Evolutionary conservation across 2,329 filamentous ascomycete genomes (phyloP).

Genomic region (Chrysoporthe deuterocubensis): DNA sequence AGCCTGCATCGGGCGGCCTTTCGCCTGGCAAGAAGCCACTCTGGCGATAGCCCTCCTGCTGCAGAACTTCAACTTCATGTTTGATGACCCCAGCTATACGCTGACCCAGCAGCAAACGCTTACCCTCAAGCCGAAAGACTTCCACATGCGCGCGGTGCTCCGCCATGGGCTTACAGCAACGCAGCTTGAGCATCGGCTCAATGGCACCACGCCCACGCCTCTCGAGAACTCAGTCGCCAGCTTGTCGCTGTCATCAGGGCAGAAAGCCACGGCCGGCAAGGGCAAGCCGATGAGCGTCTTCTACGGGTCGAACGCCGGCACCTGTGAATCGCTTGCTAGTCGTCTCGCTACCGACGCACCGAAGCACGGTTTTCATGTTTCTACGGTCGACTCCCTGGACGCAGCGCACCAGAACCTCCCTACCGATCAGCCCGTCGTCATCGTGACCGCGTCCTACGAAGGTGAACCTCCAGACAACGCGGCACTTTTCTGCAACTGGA

Average conservation of each 20-base stretch:
- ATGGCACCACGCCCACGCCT: slow-evolving; percentile 34
- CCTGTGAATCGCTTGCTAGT: slow-evolving; percentile 70
- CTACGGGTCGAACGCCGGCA: slow-evolving; percentile 75
- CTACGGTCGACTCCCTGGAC: slow-evolving; percentile 61
- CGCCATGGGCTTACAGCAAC: slow-evolving; percentile 62
- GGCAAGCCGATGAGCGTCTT: slow-evolving; percentile 61
- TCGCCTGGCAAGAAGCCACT: slow-evolving; percentile 75
- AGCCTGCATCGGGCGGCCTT: slow-evolving; percentile 73
- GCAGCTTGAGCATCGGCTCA: slow-evolving; percentile 50
- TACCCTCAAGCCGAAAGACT: slow-evolving; percentile 66
- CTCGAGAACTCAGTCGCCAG: slow-evolving; percentile 50
- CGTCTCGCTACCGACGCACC: slow-evolving; percentile 62
- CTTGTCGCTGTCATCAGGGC: slow-evolving; percentile 39
- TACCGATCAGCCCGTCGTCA: slow-evolving; percentile 63
- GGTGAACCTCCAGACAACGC: slow-evolving; percentile 74
- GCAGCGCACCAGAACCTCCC: slow-evolving; percentile 63
- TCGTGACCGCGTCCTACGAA: slow-evolving; percentile 73
- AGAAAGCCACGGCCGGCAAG: slow-evolving; percentile 21
- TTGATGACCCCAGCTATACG: slow-evolving; percentile 64
- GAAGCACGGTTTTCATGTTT: slow-evolving; percentile 61
- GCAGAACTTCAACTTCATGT: slow-evolving; percentile 71
- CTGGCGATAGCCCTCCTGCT: slow-evolving; percentile 66
- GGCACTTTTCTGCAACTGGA: slow-evolving; percentile 68
- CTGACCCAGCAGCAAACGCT: slow-evolving; percentile 60
- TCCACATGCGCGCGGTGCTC: slow-evolving; percentile 63